Base-by-base conservation (phyloP, 192 early-diverging fungal genomes). In the Podila horticola region DNA sequence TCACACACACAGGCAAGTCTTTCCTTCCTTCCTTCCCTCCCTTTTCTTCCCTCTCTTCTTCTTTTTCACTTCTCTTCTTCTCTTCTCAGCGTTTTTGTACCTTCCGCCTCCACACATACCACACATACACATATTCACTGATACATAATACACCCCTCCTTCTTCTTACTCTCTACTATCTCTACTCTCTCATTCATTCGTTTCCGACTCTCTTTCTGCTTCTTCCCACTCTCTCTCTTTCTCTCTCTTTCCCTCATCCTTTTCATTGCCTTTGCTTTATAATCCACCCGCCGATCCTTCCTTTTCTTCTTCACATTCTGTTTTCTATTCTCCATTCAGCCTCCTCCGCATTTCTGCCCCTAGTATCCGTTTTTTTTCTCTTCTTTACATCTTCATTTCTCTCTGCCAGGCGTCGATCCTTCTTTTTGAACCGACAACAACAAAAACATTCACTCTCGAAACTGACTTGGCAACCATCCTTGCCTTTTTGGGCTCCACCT, bases 121-220 rank as follows among this genome's bases (percentile, higher is more conserved):
- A 34, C 7, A 36, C 34, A 36, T 36, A 36, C 34, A 36, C 41
- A 45, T 13, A 17, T 12, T 15, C 41, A 45, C 11, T 36, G 11
- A 45, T 17, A 45, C 41, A 45, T 45, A 45, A 45, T 13, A 15
- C 41, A 12, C 41, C n/a, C n/a, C n/a, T n/a, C n/a, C n/a, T 45
- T 8, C 41, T 45, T 45, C 41, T 45, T 45, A 45, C 41, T 17
- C 41, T 45, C 41, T 45, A 15, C 41, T 70, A 4, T n/a, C 31
- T 63, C 62, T n/a, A n/a, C 51, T 70, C 58, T 50, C 8, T 15
- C 45, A 12, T 26, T 63, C 69, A 24, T 10, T 52, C 61, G 9
- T 22, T 26, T 50, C 13, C 38, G 24, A 29, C 50, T 51, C 62
- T 29, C 58, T 58, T 48, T 24, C 66, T 12, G 2, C 38, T 58